Base-by-base conservation (phyloP, 164 flowering plant species). In the Santalum album region DNA sequence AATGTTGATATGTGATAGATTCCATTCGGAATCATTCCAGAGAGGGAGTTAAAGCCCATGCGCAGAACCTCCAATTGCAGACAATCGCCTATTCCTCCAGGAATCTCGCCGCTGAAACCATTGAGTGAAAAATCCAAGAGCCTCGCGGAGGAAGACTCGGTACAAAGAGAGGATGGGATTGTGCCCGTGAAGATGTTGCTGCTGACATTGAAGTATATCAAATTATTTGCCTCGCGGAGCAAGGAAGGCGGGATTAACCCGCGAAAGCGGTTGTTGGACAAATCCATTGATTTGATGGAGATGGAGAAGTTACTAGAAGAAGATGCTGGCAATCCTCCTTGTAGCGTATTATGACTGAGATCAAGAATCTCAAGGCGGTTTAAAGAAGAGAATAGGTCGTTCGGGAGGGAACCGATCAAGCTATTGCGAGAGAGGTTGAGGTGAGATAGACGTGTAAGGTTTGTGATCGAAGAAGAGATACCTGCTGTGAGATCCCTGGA, bases 371-470 rank as follows among this genome's bases (percentile, higher is more conserved):
- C 6, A 3, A 38, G 16, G 42, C 9, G 42, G 14, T 38, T 38
- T 51, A 78, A 57, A 12, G 76, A 60, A 0, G 55, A 48, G 57
- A 81, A 73, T 34, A 81, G 56, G 0, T 42, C 63, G 14, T 14
- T 14, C 0, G 83, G 78, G 14, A 82, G 56, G 19, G 73, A 16
- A 4, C 84, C 84, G 1, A 61, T 59, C 22, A 82, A 53, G 6
- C 32, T 46, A 55, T 82, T 82, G 16, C 45, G 58, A 12, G 89
- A 72, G 32, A 82, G 80, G 60, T 76, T 73, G 57, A 82, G 77
- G 22, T 69, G 56, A 50, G 85, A 47, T 23, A 82, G 80, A 20
- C 3, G 3, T 7, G 70, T 61, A 38, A 80, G 77, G 45, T 68
- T 71, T 3, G 48, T 60, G n/a, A 76, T 23, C 12, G 74, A 66